Percentiles rank a stretch among this genome's conserved stretches.
Conservation (phyloP, 148 eudicot species). For the Persicaria maculosa region DNA sequence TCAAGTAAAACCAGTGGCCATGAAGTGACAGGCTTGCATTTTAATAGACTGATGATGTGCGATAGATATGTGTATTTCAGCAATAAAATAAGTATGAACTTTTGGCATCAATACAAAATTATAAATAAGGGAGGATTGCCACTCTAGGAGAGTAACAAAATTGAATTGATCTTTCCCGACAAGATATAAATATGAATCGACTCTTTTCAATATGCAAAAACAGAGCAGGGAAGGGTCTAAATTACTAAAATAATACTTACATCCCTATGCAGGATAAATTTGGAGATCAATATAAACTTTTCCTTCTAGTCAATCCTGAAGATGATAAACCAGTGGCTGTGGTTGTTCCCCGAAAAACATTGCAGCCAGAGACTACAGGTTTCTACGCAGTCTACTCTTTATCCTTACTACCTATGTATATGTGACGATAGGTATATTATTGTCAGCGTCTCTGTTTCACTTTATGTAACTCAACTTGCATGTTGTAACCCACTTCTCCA, state of each 20-base stretch:
- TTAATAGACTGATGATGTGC: no score
- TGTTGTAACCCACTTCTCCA: conserved; percentile 3
- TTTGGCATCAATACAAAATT: background rate
- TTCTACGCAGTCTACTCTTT: conserved; percentile 13
- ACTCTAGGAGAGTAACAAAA: no score
- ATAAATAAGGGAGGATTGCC: background rate
- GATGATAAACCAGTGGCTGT: conserved; percentile 99
- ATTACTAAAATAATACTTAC: background rate
- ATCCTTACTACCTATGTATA: background rate
- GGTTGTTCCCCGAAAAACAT: conserved; percentile 82
- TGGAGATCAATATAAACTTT: conserved; percentile 80
- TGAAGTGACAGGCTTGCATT: background rate
- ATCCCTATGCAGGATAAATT: conserved; percentile 63
- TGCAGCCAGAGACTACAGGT: conserved; percentile 95
- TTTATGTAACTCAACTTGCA: conserved; percentile 12
- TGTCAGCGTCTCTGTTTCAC: background rate
- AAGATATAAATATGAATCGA: background rate
- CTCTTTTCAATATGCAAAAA: background rate
- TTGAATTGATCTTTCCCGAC: background rate
- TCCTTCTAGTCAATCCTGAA: conserved; percentile 85
- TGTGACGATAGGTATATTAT: conserved; percentile 4
- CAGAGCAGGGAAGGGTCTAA: background rate
- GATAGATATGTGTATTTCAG: no score
- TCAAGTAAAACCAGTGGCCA: background rate
- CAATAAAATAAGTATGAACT: no score